A percentile compares a stretch with the other conserved stretches of the same genome.
phyloP scores from a whole-genome alignment of 805 yeast species.

The Wickerhamomyces hampshirensis region DNA sequence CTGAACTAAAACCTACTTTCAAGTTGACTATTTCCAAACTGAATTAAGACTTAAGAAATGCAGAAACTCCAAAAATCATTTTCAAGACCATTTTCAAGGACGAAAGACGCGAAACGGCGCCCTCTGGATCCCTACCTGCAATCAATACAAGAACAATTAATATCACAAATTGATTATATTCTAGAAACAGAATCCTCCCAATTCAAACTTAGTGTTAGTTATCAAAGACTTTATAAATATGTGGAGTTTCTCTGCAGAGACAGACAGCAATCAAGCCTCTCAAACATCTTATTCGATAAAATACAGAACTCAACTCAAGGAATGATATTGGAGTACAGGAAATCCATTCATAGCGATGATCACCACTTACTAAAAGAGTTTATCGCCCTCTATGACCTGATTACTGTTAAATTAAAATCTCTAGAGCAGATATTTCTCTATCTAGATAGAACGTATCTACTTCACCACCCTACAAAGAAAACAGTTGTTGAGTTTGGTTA shows the following conservation, averaged over 20 bases:
- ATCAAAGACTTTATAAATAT: slow-evolving; percentile 18
- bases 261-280: slow-evolving; percentile 16
- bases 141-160: too few species aligned
- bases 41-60: too few species aligned
- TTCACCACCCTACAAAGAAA: slow-evolving; percentile 22
- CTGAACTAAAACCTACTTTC: too few species aligned
- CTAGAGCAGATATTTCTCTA: slow-evolving; percentile 16
- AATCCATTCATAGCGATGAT: not conserved
- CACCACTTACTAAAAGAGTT: slow-evolving; percentile 4
- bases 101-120: too few species aligned
- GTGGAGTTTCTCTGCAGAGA: slow-evolving; percentile 24
- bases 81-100: too few species aligned
- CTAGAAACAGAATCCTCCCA: not conserved
- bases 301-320: slow-evolving; percentile 2
- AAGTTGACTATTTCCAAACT: too few species aligned
- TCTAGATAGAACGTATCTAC: slow-evolving; percentile 23
- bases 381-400: slow-evolving; percentile 4
- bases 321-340: not conserved
- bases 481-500: slow-evolving; percentile 12
- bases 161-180: too few species aligned
- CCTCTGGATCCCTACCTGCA: too few species aligned
- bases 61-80: too few species aligned
- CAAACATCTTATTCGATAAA: slow-evolving; percentile 9
- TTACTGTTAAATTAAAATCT: slow-evolving; percentile 5
- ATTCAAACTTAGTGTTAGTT: slow-evolving; percentile 1